Evolutionary conservation across 331 rosid genomes (phyloP), one percentile per base, ranked within the genome.

Genomic region (Acacia concinna): DNA sequence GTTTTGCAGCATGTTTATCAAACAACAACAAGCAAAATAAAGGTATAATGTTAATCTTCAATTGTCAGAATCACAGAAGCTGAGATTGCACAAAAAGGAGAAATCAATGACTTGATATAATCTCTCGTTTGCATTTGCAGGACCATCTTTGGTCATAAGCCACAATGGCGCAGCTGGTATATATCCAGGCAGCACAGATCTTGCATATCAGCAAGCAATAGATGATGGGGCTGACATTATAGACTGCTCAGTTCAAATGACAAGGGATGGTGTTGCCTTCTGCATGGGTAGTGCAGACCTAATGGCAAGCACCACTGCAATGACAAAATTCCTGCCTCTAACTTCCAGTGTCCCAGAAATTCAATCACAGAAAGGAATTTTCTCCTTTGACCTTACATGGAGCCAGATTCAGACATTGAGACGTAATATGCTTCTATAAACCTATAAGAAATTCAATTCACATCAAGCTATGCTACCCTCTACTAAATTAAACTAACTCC

Each of bases 201-300:
- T 96, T 59, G 93, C 99, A 73, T 96, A 96, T 69, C 82, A 90
- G 69, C 79, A 75, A 82, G 97, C 99, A 52, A 68, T 96, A 76
- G 85, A 82, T 17, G 97, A 91, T 34, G 98, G 97, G 0, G 86
- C 92, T 1, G 97, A 96, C 79, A 82, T 96, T 14, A 90, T 96
- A 63, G 99, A 96, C 85, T 96, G 99, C 87, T 75, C 98, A 8
- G 97, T 96, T 65, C 99, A 96, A 85, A 81, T 96, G 86, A 84
- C 98, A 47, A 91, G 90, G 74, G 99, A 96, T 69, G 94, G 94
- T 49, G 89, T 88, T 60, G 85, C 97, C 56, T 93, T 96, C 86
- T 96, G 99, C 81, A 80, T 88, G 76, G 74, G 78, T 20, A 10
- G 30, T 0, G 59, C 82, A 17, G 98, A 93, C 79, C 91, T 96